phyloP scores from a whole-genome alignment of 2,329 filamentous ascomycete genomes.

The Pyrenophora tritici-repentis region DNA sequence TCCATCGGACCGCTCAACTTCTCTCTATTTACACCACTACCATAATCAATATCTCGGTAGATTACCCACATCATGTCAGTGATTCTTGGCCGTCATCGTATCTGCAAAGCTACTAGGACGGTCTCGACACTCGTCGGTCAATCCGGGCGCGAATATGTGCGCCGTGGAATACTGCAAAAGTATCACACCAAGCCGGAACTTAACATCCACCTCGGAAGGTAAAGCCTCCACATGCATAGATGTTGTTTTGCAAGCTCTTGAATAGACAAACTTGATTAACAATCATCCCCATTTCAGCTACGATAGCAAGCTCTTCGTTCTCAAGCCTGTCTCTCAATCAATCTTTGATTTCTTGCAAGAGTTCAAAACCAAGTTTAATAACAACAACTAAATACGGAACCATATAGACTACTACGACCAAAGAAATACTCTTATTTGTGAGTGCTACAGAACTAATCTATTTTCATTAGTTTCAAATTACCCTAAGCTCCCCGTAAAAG shows the following conservation, averaged over 20 bases:
- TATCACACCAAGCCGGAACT: slow-evolving; percentile 10
- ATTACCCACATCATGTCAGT: too few species aligned
- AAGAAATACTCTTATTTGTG: neutral
- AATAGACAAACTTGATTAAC: too few species aligned
- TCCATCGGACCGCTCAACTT: too few species aligned
- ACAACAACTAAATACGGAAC: neutral
- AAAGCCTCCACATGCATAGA: too few species aligned
- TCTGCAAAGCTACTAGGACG: too few species aligned
- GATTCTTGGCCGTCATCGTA: too few species aligned
- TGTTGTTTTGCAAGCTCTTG: neutral
- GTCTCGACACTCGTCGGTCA: slow-evolving; percentile 8
- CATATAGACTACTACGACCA: neutral
- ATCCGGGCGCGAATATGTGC: slow-evolving; percentile 9
- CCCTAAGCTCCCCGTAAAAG: slow-evolving; percentile 5
- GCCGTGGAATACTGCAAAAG: slow-evolving; percentile 10
- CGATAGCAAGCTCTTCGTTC: slow-evolving; percentile 1
- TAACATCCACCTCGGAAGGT: slow-evolving; percentile 4
- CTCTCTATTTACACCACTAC: too few species aligned
- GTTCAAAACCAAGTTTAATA: slow-evolving; percentile 7
- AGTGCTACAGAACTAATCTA: neutral
- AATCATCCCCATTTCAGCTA: neutral
- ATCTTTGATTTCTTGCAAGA: slow-evolving; percentile 10
- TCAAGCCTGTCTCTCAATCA: slow-evolving; percentile 10
- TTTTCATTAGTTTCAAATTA: slow-evolving; percentile 11
- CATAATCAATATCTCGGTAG: too few species aligned